Evolutionary conservation across 2,329 filamentous ascomycete species (phyloP), one percentile per base, ranked within the genome.

Genomic region (Mariannaea sp.): DNA sequence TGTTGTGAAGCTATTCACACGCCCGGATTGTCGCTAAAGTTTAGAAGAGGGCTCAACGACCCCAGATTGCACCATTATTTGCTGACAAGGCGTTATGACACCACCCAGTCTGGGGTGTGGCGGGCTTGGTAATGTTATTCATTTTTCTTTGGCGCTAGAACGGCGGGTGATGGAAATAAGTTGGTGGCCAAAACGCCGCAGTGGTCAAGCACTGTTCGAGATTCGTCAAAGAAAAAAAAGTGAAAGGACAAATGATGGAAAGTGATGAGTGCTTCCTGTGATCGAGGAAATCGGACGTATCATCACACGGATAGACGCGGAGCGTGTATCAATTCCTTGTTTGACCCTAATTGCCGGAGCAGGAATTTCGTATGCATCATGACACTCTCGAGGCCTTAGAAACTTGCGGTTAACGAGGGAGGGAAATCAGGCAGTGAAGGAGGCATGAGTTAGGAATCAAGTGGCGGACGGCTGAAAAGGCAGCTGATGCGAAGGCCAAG

Each of bases 71-170:
- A 66, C 62, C 64, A 66, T 66, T 40, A 45, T 26, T 52, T 53
- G 60, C 62, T 66, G 62, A 64, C 62, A 66, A 66, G 64, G 59
- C 60, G 64, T 64, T 59, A 65, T 66, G 42, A 46, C 61, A 62
- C 61, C 60, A 65, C n/a, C n/a, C n/a, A 33, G 32, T 38, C 35
- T 20, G 29, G 33, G 47, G 30, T 47, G 52, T 20, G 36, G 33
- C 32, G 42, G 38, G 14, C 19, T 55, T 42, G 39, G 38, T 20
- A 42, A 36, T 40, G 33, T 49, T 42, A 22, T 40, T n/a, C n/a
- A n/a, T 49, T 36, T 44, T 44, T 38, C 39, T 13, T 24, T 35
- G 26, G 51, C 51, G 45, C 45, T 48, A 44, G 42, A 47, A 49
- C 39, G 20, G 35, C 26, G 30, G 30, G 20, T 16, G 32, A 24